A percentile compares a stretch with the other conserved stretches of the same genome.
These are phyloP conservation scores for Carallia brachiata DNA, from an alignment of 345 rosid genomes.

Conservation along the genomic window DNA sequence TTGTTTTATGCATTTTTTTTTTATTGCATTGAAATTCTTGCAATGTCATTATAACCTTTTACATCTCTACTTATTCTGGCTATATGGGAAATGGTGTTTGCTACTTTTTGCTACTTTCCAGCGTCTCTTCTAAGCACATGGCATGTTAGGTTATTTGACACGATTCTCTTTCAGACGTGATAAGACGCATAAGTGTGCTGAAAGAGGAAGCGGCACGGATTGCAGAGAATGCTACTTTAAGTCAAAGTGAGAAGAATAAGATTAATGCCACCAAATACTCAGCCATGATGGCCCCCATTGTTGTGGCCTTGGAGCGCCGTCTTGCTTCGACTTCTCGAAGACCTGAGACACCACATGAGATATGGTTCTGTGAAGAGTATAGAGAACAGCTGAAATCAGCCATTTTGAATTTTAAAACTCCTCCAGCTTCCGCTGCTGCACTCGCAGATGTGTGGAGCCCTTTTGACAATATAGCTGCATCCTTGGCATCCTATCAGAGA, in stretches of 20 bases:
- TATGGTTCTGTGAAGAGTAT: constrained; percentile 75
- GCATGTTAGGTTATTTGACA: constrained; percentile 7
- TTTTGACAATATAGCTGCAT: constrained; percentile 76
- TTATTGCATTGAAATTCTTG: constrained; percentile 1
- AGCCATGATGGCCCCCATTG: constrained; percentile 94
- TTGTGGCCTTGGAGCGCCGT: constrained; percentile 88
- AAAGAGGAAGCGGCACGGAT: constrained; percentile 87
- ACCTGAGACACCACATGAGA: constrained; percentile 91
- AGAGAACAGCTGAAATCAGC: constrained; percentile 63
- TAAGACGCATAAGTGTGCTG: constrained; percentile 76
- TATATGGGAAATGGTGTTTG: constrained; percentile 1
- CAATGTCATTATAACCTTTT: neutral
- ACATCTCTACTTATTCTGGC: neutral
- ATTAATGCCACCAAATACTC: constrained; percentile 88
- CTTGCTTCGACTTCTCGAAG: constrained; percentile 78
- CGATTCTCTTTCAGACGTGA: constrained; percentile 57
- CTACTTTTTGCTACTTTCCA: neutral
- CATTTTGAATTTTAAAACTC: constrained; percentile 66
- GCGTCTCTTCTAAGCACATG: neutral
- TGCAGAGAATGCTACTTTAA: constrained; percentile 81
- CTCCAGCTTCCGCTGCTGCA: constrained; percentile 64
- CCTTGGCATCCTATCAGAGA: constrained; percentile 79
- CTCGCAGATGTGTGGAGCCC: constrained; percentile 89
- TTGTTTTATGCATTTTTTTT: neutral
- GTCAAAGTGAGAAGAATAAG: constrained; percentile 78